Percentiles rank a stretch among this genome's conserved stretches.
Conservation (phyloP, 1,284 basidiomycete species). For the Ceratobasidium sp. region DNA sequence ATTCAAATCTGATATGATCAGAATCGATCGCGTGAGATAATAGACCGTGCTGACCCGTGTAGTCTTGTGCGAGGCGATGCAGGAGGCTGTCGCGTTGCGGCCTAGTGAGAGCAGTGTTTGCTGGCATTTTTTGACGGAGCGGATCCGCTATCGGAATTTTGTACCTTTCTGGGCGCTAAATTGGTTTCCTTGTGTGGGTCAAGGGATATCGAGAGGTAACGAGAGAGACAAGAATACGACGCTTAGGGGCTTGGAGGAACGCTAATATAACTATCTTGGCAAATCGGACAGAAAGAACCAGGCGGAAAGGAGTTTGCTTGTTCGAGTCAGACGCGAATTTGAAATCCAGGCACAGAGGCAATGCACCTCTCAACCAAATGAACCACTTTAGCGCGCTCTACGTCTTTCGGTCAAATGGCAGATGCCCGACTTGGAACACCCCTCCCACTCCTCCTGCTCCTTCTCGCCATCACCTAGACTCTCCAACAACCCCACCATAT, state of each 20-base stretch:
- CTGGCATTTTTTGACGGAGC: constrained; percentile 18
- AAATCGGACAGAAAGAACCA: not conserved
- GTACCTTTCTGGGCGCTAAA: too few relatives aligned
- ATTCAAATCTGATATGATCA: constrained; percentile 63
- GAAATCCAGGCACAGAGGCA: constrained; percentile 23
- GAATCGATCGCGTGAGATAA: not conserved
- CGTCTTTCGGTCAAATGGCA: constrained; percentile 31
- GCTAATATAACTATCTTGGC: constrained; percentile 14
- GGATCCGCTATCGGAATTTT: too few relatives aligned
- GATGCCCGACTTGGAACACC: constrained; percentile 10
- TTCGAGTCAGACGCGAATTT: not conserved
- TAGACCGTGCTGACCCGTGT: constrained; percentile 44
- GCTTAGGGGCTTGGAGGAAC: constrained; percentile 27
- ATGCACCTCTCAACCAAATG: constrained; percentile 9
- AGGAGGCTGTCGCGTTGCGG: constrained; percentile 30
- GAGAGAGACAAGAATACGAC: not conserved
- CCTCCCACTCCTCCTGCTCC: not conserved
- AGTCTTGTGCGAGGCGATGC: constrained; percentile 43
- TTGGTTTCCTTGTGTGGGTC: not conserved
- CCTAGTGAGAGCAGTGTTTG: not conserved
- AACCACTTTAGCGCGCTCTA: constrained; percentile 12
- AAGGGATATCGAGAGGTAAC: not conserved
- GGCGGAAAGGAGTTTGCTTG: not conserved
- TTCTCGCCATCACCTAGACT: not conserved
- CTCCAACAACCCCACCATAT: not conserved